Percentiles rank a stretch among this genome's conserved stretches.
phyloP scores from a whole-genome alignment of 495 filamentous ascomycete species.

The Niebla homalea region DNA sequence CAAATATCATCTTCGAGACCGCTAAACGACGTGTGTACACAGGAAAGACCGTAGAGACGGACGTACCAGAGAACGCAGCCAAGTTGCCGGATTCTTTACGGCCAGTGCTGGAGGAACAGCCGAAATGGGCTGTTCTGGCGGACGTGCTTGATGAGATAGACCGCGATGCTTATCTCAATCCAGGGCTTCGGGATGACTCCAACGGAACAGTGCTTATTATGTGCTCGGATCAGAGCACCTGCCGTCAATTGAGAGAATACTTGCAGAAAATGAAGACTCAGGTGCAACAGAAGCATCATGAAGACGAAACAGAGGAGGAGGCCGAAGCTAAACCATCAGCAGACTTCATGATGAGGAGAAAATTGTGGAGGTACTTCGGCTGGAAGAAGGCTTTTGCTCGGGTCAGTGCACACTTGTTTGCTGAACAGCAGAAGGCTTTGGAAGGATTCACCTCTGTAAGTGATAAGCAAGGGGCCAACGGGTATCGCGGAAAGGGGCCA shows the following conservation, averaged over 20 bases:
- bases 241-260: slow-evolving; percentile 80
- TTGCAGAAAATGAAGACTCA: slow-evolving; percentile 80
- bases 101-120: slow-evolving; percentile 86
- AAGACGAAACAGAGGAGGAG: slow-evolving; percentile 8
- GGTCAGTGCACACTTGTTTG: slow-evolving; percentile 59
- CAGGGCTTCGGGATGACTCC: slow-evolving; percentile 60
- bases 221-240: slow-evolving; percentile 82
- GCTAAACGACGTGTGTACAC: slow-evolving; percentile 84
- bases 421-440: slow-evolving; percentile 68
- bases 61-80: slow-evolving; percentile 22
- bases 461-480: slow-evolving; percentile 26
- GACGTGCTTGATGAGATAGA: slow-evolving; percentile 91
- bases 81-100: slow-evolving; percentile 54
- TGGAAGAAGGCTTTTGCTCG: slow-evolving; percentile 88
- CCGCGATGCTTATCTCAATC: slow-evolving; percentile 76
- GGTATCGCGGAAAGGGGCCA: slow-evolving; percentile 49
- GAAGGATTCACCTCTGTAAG: slow-evolving; percentile 30
- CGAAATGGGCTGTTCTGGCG: slow-evolving; percentile 80
- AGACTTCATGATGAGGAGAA: slow-evolving; percentile 75
- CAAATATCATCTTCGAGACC: slow-evolving; percentile 84
- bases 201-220: slow-evolving; percentile 87
- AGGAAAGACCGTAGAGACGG: slow-evolving; percentile 42
- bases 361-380: slow-evolving; percentile 73
- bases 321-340: slow-evolving; percentile 51
- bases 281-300: slow-evolving; percentile 28